phyloP scores from a whole-genome alignment of 2,329 filamentous ascomycete genomes.

The Scedosporium apiospermum region DNA sequence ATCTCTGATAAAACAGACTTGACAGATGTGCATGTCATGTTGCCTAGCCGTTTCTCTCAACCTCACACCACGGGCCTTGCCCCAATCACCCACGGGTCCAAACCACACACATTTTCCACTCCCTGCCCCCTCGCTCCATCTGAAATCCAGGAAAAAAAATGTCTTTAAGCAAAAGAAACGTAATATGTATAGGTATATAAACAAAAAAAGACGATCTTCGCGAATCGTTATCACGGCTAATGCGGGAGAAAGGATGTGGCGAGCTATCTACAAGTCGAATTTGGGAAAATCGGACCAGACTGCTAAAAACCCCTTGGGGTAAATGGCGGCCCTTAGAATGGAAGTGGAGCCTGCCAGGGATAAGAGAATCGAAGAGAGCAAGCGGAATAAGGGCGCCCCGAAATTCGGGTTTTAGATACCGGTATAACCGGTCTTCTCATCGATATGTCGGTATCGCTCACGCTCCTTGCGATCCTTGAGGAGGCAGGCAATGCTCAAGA shows the following conservation, averaged over 20 bases:
- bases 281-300: background rate
- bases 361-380: background rate
- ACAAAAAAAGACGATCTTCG: conserved; percentile 1
- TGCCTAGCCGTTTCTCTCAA: background rate
- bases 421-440: conserved; percentile 60
- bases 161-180: background rate
- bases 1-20: too few species aligned
- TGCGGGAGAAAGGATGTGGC: background rate
- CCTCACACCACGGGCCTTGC: background rate
- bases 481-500: conserved; percentile 65
- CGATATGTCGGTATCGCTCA: conserved; percentile 69
- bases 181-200: background rate
- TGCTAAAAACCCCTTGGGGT: background rate
- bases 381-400: background rate
- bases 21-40: too few species aligned
- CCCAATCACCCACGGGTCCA: background rate
- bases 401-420: conserved; percentile 27
- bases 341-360: background rate
- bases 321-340: background rate
- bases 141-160: background rate
- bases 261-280: background rate
- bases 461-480: conserved; percentile 74
- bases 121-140: background rate
- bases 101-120: background rate
- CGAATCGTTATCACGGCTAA: background rate